A percentile compares a stretch with the other conserved stretches of the same genome.
Evolutionary conservation across 768 basidiomycete species (phyloP).

Genomic region (Baorangia bicolor): DNA sequence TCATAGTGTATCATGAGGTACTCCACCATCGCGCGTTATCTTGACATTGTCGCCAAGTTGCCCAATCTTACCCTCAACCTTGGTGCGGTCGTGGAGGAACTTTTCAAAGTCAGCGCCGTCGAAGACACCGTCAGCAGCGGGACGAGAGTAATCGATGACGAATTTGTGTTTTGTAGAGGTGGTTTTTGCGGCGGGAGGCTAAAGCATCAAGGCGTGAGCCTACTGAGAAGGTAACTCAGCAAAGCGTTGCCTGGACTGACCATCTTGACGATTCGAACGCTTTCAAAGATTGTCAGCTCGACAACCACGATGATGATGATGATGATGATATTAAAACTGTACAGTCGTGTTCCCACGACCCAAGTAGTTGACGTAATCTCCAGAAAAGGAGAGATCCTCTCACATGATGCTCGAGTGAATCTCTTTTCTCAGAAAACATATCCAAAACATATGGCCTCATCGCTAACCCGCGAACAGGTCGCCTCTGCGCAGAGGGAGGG

Average conservation of each 20-base stretch:
- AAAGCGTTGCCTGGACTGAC: constrained; percentile 79
- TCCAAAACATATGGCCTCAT: constrained; percentile 20
- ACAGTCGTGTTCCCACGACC: constrained; percentile 42
- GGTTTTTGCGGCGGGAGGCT: constrained; percentile 59
- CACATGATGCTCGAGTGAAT: constrained; percentile 17
- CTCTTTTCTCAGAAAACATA: constrained; percentile 1
- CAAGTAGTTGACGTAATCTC: constrained; percentile 7
- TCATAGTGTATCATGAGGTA: constrained; percentile 17
- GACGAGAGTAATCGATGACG: constrained; percentile 82
- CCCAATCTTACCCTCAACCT: constrained; percentile 89
- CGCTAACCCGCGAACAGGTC: constrained; percentile 63
- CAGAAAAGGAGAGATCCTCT: constrained; percentile 9
- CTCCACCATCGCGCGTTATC: constrained; percentile 77
- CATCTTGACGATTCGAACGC: constrained; percentile 48
- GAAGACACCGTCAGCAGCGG: constrained; percentile 63
- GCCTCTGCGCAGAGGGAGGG: constrained; percentile 71
- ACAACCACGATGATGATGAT: not conserved
- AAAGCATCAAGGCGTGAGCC: constrained; percentile 58
- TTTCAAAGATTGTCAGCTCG: not conserved
- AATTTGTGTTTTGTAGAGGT: constrained; percentile 70
- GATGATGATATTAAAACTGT: constrained; percentile 42
- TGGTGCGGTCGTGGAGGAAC: constrained; percentile 91
- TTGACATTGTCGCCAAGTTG: constrained; percentile 90
- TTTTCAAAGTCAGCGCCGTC: constrained; percentile 75
- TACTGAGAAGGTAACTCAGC: constrained; percentile 93